A percentile compares a stretch with the other conserved stretches of the same genome.
Evolutionary conservation across 2,329 filamentous ascomycete genomes (phyloP).

Genomic region (Chaetomiaceae sp.): DNA sequence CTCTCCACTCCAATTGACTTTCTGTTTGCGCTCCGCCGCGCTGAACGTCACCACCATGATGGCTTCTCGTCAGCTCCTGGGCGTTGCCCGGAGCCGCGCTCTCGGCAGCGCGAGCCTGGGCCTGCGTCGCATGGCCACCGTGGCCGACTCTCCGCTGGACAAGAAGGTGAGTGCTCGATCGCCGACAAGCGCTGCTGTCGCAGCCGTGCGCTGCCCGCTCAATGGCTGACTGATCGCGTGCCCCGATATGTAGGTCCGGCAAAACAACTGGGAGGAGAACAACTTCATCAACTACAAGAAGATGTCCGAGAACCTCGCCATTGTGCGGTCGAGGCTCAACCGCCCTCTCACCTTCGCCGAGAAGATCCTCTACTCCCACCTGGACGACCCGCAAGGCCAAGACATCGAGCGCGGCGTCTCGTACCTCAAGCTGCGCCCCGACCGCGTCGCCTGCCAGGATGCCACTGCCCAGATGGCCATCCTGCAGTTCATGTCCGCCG

Average conservation of each 20-base stretch:
- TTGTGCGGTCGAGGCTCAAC: constrained; percentile 87
- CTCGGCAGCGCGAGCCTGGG: constrained; percentile 53
- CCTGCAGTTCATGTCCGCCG: constrained; percentile 98
- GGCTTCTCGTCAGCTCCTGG: constrained; percentile 67
- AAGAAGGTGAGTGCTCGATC: constrained; percentile 62
- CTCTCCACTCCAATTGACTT: constrained; percentile 36
- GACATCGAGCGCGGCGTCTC: constrained; percentile 94
- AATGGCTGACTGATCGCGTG: constrained; percentile 20
- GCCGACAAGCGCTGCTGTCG: background rate
- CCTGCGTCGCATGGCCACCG: constrained; percentile 74
- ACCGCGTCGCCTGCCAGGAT: constrained; percentile 98
- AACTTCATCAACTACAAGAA: constrained; percentile 99
- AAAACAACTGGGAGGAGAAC: constrained; percentile 86
- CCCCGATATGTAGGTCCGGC: constrained; percentile 60
- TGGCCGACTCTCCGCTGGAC: constrained; percentile 79
- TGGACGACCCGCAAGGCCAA: constrained; percentile 93
- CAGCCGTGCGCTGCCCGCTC: background rate
- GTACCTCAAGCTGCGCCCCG: constrained; percentile 93
- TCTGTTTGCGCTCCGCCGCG: constrained; percentile 17
- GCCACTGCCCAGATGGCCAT: constrained; percentile 99
- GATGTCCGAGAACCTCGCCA: constrained; percentile 60
- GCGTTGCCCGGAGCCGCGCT: constrained; percentile 59
- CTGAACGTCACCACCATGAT: constrained; percentile 52
- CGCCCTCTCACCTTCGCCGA: constrained; percentile 91
- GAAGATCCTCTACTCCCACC: constrained; percentile 98